phyloP scores from a whole-genome alignment of 495 filamentous ascomycete species.

The Neurospora sp. region DNA sequence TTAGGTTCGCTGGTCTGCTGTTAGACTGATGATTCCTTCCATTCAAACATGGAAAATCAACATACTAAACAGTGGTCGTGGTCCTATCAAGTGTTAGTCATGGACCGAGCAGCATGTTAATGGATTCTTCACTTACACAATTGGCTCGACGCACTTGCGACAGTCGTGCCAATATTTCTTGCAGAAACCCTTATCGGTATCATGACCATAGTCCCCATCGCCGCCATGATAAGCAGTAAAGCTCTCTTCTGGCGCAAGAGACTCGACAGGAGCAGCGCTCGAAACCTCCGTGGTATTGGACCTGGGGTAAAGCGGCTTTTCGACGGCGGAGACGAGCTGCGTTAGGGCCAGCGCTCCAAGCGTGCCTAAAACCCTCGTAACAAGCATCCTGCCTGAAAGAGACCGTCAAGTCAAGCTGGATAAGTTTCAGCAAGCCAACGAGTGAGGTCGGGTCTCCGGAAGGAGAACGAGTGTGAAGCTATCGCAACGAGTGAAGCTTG shows the following conservation, averaged over 20 bases:
- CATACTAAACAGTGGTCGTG: background rate
- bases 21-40: background rate
- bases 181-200: background rate
- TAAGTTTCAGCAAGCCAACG: constrained; percentile 6
- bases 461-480: constrained; percentile 11
- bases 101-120: background rate
- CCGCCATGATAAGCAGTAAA: background rate
- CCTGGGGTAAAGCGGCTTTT: constrained; percentile 5
- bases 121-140: background rate
- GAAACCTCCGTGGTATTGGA: constrained; percentile 4
- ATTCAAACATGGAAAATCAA: background rate
- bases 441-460: constrained; percentile 4
- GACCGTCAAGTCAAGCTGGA: constrained; percentile 4
- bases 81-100: background rate
- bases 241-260: background rate
- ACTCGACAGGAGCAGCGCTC: background rate
- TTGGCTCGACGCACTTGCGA: background rate
- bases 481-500: constrained; percentile 14
- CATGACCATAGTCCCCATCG: no score
- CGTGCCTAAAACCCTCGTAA: constrained; percentile 17
- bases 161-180: background rate
- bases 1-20: background rate
- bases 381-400: constrained; percentile 14
- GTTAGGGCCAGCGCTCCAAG: constrained; percentile 19
- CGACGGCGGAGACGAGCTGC: constrained; percentile 7